These are phyloP conservation scores for Lumnitzera racemosa DNA, from an alignment of 345 rosid species.

Conservation along the genomic window DNA sequence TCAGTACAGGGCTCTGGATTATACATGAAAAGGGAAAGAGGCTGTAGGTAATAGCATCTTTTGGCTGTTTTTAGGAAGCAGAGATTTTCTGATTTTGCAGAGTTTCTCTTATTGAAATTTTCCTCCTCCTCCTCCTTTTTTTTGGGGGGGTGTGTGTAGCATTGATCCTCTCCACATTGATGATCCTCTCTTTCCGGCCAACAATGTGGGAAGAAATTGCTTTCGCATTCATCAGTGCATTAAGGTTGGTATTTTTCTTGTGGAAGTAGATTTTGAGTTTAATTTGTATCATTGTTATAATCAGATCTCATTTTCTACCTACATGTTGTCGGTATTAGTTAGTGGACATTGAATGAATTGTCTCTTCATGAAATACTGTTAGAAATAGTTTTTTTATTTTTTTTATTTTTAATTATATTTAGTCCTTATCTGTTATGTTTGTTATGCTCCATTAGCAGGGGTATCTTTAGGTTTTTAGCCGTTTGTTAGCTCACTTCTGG, in stretches of 20 bases:
- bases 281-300: not conserved
- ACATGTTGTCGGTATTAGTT: not conserved
- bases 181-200: conserved; percentile 87
- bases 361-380: too few relatives aligned
- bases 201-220: conserved; percentile 97
- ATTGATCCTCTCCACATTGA: conserved; percentile 96
- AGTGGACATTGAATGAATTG: too few relatives aligned
- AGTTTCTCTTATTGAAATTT: not conserved
- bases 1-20: conserved; percentile 93
- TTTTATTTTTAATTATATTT: too few relatives aligned
- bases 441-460: too few relatives aligned
- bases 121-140: conserved; percentile 8
- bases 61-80: not conserved
- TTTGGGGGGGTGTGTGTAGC: conserved; percentile 25
- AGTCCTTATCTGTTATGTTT: too few relatives aligned
- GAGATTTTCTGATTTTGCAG: not conserved
- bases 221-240: conserved; percentile 97
- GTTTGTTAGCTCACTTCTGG: too few relatives aligned
- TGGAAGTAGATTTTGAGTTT: conserved; percentile 5
- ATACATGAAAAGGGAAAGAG: conserved; percentile 85
- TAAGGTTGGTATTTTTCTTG: conserved; percentile 44
- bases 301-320: not conserved
- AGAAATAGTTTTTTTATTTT: too few relatives aligned
- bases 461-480: too few relatives aligned
- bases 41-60: conserved; percentile 56